Base-by-base conservation (phyloP, 176 grass and related monocot genomes). In the Melocanna baccifera region DNA sequence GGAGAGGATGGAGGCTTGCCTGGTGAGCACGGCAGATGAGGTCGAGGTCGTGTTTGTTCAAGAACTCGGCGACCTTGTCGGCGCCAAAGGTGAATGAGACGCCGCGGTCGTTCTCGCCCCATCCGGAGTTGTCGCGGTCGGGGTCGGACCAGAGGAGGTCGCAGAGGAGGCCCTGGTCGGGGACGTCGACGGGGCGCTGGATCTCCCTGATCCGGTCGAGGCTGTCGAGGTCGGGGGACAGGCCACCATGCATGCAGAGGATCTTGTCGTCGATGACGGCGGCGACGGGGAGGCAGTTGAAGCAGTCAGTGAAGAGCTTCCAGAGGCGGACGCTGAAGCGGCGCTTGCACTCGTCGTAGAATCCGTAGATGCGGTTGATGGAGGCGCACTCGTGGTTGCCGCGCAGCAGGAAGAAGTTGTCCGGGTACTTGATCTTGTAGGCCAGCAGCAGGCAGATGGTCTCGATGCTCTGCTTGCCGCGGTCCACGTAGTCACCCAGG, bases 291-390 rank as follows among this genome's bases (percentile, higher is more conserved):
- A 94, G 86, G 90, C 90, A 92, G 67, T 88, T 92, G 73, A 88
- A 92, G 79, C 83, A 92, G 73, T 92, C 86, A 41, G 89, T 91
- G 89, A 94, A 94, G 70, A 91, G 34, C 80, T 82, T 86, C 92
- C 92, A 94, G 13, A 89, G 83, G 9, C 86, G 83, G 5, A 91
- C 89, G 67, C 87, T 94, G 87, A 88, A 91, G 4, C 90, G 85
- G 56, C 90, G 92, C 87, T 94, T 94, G 92, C 92, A 92, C 81
- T 90, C 92, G 47, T 92, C 90, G 55, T 94, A 94, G 87, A 94
- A 91, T 46, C 92, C 92, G 25, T 94, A 92, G 87, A 94, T 94
- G 62, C 92, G 81, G 79, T 92, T 92, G 67, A 94, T 92, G 48
- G 90, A 94, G 10, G 90, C 90, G 47, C 85, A 88, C 68, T 94